Evolutionary conservation across 106 monocot genomes (phyloP).

Genomic region (Allium sativum): DNA sequence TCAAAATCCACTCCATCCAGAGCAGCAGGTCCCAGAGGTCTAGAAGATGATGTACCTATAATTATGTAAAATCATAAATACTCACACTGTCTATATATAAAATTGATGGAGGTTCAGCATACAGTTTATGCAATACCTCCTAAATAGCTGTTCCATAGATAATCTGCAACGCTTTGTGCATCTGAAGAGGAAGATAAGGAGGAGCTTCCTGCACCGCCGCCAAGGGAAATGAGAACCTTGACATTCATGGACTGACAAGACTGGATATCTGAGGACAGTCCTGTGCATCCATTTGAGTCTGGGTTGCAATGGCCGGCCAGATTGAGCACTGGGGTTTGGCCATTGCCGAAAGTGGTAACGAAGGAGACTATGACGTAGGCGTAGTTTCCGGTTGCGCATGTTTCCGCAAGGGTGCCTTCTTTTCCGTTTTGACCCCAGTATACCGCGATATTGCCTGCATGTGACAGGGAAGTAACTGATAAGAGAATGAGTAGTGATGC

Average conservation of each 20-base stretch:
- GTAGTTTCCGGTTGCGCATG: conserved; percentile 41
- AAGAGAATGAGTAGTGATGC: too few species aligned
- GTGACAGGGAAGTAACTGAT: not conserved
- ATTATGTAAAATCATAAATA: not conserved
- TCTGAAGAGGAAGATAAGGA: conserved; percentile 25
- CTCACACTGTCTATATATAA: not conserved
- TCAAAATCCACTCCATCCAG: conserved; percentile 60
- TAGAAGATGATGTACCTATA: conserved; percentile 19
- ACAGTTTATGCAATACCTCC: conserved; percentile 13
- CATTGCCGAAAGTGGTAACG: conserved; percentile 51
- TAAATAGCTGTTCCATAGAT: conserved; percentile 51
- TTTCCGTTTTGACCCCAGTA: conserved; percentile 82
- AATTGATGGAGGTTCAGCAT: not conserved
- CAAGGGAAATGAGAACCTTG: conserved; percentile 43
- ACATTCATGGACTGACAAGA: conserved; percentile 12
- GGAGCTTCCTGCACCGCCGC: conserved; percentile 28
- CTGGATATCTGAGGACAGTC: conserved; percentile 27
- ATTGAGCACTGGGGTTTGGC: conserved; percentile 41
- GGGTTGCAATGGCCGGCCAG: conserved; percentile 57
- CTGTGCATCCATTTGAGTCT: conserved; percentile 14
- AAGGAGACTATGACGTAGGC: conserved; percentile 41
- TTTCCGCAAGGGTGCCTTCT: conserved; percentile 39
- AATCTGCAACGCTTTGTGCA: conserved; percentile 31
- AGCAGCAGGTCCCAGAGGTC: conserved; percentile 37
- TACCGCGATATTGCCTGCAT: conserved; percentile 51